Conservation (phyloP, 1,284 basidiomycete species). For the Sporisorium scitamineum region DNA sequence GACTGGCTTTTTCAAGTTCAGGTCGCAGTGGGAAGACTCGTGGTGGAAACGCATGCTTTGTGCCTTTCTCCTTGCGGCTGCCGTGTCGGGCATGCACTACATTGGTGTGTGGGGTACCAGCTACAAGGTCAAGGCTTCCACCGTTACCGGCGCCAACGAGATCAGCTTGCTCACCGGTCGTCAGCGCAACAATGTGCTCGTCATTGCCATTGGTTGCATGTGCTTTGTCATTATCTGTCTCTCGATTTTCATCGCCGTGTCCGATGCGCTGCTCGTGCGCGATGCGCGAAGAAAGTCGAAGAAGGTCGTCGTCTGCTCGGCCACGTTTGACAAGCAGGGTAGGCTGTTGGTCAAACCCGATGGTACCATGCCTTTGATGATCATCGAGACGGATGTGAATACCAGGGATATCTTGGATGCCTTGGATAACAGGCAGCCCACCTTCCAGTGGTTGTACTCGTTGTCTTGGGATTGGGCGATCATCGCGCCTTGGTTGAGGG, state of each 20-base stretch:
- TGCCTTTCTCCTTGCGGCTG: slow-evolving; percentile 70
- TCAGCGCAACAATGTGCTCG: slow-evolving; percentile 68
- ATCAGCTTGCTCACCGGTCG: slow-evolving; percentile 51
- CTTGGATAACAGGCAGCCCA: slow-evolving; percentile 71
- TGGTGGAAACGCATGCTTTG: slow-evolving; percentile 72
- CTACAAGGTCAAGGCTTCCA: slow-evolving; percentile 66
- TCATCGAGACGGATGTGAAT: slow-evolving; percentile 72
- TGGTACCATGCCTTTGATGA: slow-evolving; percentile 72
- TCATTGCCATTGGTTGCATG: slow-evolving; percentile 70
- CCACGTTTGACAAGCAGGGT: slow-evolving; percentile 72
- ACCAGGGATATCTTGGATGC: slow-evolving; percentile 70
- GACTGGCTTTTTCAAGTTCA: slow-evolving; percentile 72
- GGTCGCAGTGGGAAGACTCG: slow-evolving; percentile 72
- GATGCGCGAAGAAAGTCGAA: slow-evolving; percentile 70
- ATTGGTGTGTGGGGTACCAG: slow-evolving; percentile 71
- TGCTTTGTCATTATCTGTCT: slow-evolving; percentile 71
- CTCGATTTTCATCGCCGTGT: slow-evolving; percentile 70
- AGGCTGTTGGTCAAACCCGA: slow-evolving; percentile 72
- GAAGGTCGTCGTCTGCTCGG: slow-evolving; percentile 72
- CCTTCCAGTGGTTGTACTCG: slow-evolving; percentile 73
- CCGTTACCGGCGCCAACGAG: slow-evolving; percentile 25
- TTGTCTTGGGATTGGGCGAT: slow-evolving; percentile 73
- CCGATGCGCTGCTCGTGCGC: slow-evolving; percentile 69
- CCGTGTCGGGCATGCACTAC: slow-evolving; percentile 73
- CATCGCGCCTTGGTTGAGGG: slow-evolving; percentile 71